Evolutionary conservation across 2,329 filamentous ascomycete species (phyloP).

Genomic region (Taxawa tesnikishii): DNA sequence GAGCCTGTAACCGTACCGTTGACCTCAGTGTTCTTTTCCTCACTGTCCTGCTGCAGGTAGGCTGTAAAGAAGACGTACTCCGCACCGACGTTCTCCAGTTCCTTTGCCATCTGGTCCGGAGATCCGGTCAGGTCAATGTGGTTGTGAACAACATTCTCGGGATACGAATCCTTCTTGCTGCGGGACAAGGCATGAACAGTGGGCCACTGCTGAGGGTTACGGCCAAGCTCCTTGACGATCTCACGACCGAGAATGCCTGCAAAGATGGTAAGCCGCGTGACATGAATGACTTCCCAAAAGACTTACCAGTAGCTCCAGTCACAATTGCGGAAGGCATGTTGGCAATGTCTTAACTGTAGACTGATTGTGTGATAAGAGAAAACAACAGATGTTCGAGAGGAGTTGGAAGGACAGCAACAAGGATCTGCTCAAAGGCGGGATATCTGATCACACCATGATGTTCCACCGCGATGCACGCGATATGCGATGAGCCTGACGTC

Average conservation of each 20-base stretch:
- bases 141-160: constrained; percentile 24
- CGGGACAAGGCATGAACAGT: constrained; percentile 29
- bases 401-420: too few species aligned
- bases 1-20: constrained; percentile 14
- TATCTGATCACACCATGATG: too few species aligned
- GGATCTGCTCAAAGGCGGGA: too few species aligned
- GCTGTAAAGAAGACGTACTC: constrained; percentile 33
- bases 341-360: background rate
- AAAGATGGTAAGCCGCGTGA: too few species aligned
- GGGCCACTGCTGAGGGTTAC: constrained; percentile 21
- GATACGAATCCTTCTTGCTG: constrained; percentile 23
- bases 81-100: constrained; percentile 21
- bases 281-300: too few species aligned
- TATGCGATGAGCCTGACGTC: too few species aligned
- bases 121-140: constrained; percentile 24
- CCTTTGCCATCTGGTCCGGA: constrained; percentile 23
- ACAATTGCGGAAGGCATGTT: constrained; percentile 20
- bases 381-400: too few species aligned
- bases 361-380: too few species aligned
- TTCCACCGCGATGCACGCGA: too few species aligned
- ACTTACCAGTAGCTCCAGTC: constrained; percentile 18
- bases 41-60: constrained; percentile 26
- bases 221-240: constrained; percentile 25
- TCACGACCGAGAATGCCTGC: constrained; percentile 29
- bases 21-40: constrained; percentile 23